Conservation (phyloP, 2,329 filamentous ascomycete species). For the Pyrenophora tritici-repentis region DNA sequence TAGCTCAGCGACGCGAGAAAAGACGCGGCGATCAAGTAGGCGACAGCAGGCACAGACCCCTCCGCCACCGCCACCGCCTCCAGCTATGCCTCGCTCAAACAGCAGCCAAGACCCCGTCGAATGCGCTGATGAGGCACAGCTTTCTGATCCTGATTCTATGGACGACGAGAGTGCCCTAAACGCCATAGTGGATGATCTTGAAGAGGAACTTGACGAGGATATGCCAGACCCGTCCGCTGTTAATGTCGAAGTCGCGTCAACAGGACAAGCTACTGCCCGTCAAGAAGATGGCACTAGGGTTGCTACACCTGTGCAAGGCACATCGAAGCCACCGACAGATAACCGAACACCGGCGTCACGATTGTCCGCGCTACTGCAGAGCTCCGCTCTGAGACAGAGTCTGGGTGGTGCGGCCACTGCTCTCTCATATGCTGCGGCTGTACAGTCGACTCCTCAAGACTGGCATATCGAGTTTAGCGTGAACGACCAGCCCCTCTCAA, state of each 20-base stretch:
- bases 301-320: conserved; percentile 73
- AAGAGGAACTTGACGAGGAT: conserved; percentile 73
- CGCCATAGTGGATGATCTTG: conserved; percentile 86
- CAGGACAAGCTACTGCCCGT: conserved; percentile 85
- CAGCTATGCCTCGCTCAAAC: conserved; percentile 48
- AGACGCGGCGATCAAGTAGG: conserved; percentile 68
- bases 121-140: conserved; percentile 87
- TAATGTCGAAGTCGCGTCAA: conserved; percentile 85
- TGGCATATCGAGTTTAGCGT: conserved; percentile 98
- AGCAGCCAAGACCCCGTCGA: conserved; percentile 69
- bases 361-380: conserved; percentile 38
- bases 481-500: conserved; percentile 79
- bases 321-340: conserved; percentile 41
- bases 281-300: conserved; percentile 91
- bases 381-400: conserved; percentile 40
- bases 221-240: conserved; percentile 84
- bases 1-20: conserved; percentile 60
- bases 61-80: conserved; percentile 59
- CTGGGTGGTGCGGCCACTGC: conserved; percentile 54
- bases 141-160: conserved; percentile 74
- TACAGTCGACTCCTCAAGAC: conserved; percentile 81
- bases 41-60: conserved; percentile 54
- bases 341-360: conserved; percentile 36
- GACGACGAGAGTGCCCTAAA: conserved; percentile 71
- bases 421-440: conserved; percentile 82